phyloP scores from a whole-genome alignment of 108 stramenopile species.

The Mayamaea pseudoterrestris region DNA sequence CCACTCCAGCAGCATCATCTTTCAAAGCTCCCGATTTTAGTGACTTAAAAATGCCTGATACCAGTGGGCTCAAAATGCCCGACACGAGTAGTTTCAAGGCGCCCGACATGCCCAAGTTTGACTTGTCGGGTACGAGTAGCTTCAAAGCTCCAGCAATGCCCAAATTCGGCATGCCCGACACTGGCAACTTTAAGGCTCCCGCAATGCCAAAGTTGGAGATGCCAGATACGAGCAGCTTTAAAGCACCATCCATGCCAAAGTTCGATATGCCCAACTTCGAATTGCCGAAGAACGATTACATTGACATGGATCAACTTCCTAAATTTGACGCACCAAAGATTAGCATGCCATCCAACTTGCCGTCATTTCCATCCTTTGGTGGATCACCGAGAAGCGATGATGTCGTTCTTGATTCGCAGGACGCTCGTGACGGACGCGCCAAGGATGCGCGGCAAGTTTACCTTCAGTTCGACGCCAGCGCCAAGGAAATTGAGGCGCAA shows the following conservation, averaged over 20 bases:
- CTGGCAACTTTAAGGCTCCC: slow-evolving; percentile 29
- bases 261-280: slow-evolving; percentile 35
- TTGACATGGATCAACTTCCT: slow-evolving; percentile 22
- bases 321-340: slow-evolving; percentile 31
- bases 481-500: slow-evolving; percentile 39
- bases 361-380: slow-evolving; percentile 5
- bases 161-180: slow-evolving; percentile 18
- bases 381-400: no score
- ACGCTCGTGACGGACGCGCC: slow-evolving; percentile 66
- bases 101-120: slow-evolving; percentile 26
- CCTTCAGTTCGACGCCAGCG: slow-evolving; percentile 47
- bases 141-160: slow-evolving; percentile 25
- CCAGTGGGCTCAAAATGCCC: slow-evolving; percentile 18
- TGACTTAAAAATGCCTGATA: slow-evolving; percentile 5
- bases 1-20: no score
- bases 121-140: slow-evolving; percentile 26
- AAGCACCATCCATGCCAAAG: slow-evolving; percentile 25
- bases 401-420: slow-evolving; percentile 23
- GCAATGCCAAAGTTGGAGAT: no score
- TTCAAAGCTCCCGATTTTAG: slow-evolving; percentile 1
- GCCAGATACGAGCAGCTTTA: slow-evolving; percentile 27
- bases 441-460: slow-evolving; percentile 30
- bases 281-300: slow-evolving; percentile 17
- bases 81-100: slow-evolving; percentile 12
- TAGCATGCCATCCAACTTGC: slow-evolving; percentile 20